Base-by-base conservation (phyloP, 148 eudicot genomes). In the Rhododendron molle region DNA sequence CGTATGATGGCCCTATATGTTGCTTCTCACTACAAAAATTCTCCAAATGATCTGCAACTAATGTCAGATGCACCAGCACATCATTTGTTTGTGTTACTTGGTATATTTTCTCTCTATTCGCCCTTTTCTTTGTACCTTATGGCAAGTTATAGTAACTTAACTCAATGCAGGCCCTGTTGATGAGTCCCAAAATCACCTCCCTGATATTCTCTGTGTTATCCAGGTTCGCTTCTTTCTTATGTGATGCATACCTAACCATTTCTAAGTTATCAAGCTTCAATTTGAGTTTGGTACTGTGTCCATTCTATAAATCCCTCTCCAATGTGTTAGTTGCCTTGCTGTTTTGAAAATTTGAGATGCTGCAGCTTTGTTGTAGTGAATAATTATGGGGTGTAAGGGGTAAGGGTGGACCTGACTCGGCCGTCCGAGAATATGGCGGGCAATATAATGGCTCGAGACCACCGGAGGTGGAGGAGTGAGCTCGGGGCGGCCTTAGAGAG, bases 61-160 rank as follows among this genome's bases (percentile, higher is more conserved):
- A 89, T 97, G 94, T 97, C 99, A 46, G 99, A 97, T 93, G 98
- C 98, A 87, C 98, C 99, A 81, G 98, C 99, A 32, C 99, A 97
- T 91, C 99, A 95, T 89, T 86, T 97, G 83, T 97, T 97, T 93
- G 99, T 97, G 78, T 89, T 97, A 88, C 98, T 97, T 85, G 99
- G 99, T 96, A 92, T 76, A 81, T 80, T 38, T 65, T 15, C 71
- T 50, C 67, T 87, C 56, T 21, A 5, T 67, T 76, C n/a, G 38
- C 11, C n/a, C 65, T 43, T 46, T 43, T 44, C 81, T 18, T 12
- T 69, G 7, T 52, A 40, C 77, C 26, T 54, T 67, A 69, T 32
- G 21, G 47, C 82, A 26, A 14, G 40, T 50, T n/a, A 13, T 86
- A 80, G 46, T 69, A 78, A 76, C 49, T 80, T 47, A n/a, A 34